These are phyloP conservation scores for Ilex aquifolium DNA, from an alignment of 257 asterid genomes.

Conservation along the genomic window DNA sequence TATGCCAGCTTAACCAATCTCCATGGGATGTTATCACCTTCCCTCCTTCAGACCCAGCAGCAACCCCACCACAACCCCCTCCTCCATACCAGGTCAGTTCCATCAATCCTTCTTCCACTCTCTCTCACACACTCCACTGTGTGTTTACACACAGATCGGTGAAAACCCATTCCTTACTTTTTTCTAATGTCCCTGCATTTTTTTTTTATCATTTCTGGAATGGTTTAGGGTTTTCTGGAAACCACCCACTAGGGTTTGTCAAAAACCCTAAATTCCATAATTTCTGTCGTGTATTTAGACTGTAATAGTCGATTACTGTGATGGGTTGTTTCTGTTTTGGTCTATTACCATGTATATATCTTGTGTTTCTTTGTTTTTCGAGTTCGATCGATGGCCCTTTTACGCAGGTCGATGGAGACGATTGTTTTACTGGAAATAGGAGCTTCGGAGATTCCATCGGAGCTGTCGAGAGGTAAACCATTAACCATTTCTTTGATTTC, in stretches of 20 bases:
- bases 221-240: constrained; percentile 49
- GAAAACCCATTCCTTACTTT: neutral
- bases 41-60: constrained; percentile 30
- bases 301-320: constrained; percentile 8
- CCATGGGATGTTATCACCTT: constrained; percentile 66
- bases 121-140: neutral
- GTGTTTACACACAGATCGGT: constrained; percentile 24
- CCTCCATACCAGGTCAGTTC: constrained; percentile 33
- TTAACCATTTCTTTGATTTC: constrained; percentile 11
- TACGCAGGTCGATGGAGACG: constrained; percentile 35
- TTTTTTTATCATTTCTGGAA: neutral
- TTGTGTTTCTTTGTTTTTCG: constrained; percentile 14
- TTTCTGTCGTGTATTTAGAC: constrained; percentile 14
- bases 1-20: constrained; percentile 45
- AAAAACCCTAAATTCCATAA: constrained; percentile 21
- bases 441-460: constrained; percentile 23
- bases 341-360: constrained; percentile 9
- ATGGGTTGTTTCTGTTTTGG: constrained; percentile 14
- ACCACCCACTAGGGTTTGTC: constrained; percentile 46
- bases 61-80: constrained; percentile 22
- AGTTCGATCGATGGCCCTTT: constrained; percentile 15
- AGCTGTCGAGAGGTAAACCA: constrained; percentile 36
- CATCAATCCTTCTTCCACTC: neutral
- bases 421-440: constrained; percentile 21
- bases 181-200: constrained; percentile 17